Evolutionary conservation across 148 eudicot species (phyloP), one percentile per base, ranked within the genome.

Genomic region (Pouteria glomerata): DNA sequence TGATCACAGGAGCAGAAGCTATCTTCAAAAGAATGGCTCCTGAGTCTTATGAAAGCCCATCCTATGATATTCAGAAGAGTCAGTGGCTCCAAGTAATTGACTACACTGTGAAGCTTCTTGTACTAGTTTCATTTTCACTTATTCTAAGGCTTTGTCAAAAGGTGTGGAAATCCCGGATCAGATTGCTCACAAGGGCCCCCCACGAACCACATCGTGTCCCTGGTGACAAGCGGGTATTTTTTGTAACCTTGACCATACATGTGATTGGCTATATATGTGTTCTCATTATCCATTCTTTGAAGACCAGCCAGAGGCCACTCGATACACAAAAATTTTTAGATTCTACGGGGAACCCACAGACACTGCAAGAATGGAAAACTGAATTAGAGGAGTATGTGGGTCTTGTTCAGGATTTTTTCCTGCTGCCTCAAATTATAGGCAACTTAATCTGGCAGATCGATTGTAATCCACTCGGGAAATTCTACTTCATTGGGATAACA

Each of bases 351-450:
- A 82, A 79, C 63, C 51, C 84, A 15, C 78, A 66, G 26, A 71
- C 73, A 33, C 57, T 85, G 35, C 72, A 69, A 26, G 78, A 78
- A 34, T 91, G 98, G 98, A 83, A 82, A 82, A 84, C 88, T 2
- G 80, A 86, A 41, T 73, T 94, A 51, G 87, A 84, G 80, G 93
- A 91, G 83, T 94, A 94, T 55, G 66, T 83, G 50, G 98, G 98
- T 39, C 77, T 94, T 21, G 85, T 89, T 74, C 97, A 86, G 62
- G 98, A 91, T 79, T 84, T 94, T 4, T 94, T 89, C 72, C 86
- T 94, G 58, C 87, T 94, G 72, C 97, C 98, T 37, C 98, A 94
- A 63, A 78, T 94, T 13, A 78, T 94, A 1, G 96, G 86, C 45
- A 94, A 94, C 74, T 67, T 87, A 12, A 56, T 89, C 24, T 94